phyloP scores from a whole-genome alignment of 148 eudicot species.

The Rhododendron mucronatum region DNA sequence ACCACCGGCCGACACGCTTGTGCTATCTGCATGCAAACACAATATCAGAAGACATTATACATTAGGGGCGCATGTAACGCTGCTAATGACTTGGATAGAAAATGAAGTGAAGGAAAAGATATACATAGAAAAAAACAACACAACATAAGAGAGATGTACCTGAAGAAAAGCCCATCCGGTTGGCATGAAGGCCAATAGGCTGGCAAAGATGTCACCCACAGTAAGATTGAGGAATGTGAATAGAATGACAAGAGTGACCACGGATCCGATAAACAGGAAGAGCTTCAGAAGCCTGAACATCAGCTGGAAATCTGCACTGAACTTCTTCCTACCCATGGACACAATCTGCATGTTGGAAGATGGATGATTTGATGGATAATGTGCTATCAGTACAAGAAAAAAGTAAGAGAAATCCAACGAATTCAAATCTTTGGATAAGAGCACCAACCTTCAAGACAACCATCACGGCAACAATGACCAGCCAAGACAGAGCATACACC shows the following conservation, averaged over 20 bases:
- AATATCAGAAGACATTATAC: not conserved
- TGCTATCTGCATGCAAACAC: conserved; percentile 30
- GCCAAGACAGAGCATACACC: conserved; percentile 79
- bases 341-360: conserved; percentile 12
- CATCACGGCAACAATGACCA: conserved; percentile 68
- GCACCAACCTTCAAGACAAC: conserved; percentile 53
- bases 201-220: conserved; percentile 15
- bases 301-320: conserved; percentile 22
- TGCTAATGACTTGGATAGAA: not conserved
- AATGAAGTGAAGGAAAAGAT: not conserved
- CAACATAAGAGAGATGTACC: not conserved
- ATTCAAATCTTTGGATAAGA: not conserved
- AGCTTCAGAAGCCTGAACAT: conserved; percentile 18
- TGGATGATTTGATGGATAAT: not conserved
- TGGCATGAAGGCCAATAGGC: conserved; percentile 25
- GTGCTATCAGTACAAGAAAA: not conserved
- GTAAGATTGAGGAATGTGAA: conserved; percentile 17
- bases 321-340: conserved; percentile 19
- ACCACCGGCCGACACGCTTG: conserved; percentile 45
- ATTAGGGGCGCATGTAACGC: not conserved
- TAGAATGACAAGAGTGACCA: conserved; percentile 9
- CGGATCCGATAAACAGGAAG: conserved; percentile 13
- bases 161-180: conserved; percentile 27
- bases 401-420: not conserved
- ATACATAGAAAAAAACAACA: too few relatives aligned